Conservation (phyloP, 495 filamentous ascomycete genomes). For the Mycothermus thermophilus region DNA sequence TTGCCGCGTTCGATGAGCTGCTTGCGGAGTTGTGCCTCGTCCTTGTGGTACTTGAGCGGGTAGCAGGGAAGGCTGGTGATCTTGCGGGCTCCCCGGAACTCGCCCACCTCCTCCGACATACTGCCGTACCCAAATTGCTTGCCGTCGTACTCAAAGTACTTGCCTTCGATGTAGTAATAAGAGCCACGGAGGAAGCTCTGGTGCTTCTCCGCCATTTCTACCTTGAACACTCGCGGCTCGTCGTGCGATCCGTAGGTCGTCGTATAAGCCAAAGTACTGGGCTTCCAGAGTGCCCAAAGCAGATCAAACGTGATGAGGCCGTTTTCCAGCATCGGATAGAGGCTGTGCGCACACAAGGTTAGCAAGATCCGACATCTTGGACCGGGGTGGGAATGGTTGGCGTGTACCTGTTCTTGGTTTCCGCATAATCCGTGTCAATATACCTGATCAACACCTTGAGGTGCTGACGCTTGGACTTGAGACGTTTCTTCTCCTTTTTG, state of each 20-base stretch:
- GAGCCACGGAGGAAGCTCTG: constrained; percentile 58
- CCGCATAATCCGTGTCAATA: constrained; percentile 67
- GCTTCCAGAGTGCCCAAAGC: constrained; percentile 83
- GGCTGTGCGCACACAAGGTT: constrained; percentile 25
- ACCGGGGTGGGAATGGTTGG: neutral
- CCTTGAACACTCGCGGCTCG: constrained; percentile 80
- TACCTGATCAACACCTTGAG: constrained; percentile 69
- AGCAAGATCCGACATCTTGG: neutral
- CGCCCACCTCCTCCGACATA: constrained; percentile 58
- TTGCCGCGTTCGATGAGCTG: constrained; percentile 73
- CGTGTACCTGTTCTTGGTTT: constrained; percentile 48
- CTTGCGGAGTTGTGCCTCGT: constrained; percentile 47
- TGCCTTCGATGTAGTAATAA: constrained; percentile 71
- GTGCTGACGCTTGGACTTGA: constrained; percentile 50
- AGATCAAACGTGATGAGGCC: constrained; percentile 85
- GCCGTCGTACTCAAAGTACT: constrained; percentile 68
- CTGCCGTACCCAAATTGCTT: constrained; percentile 42
- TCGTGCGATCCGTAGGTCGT: constrained; percentile 67
- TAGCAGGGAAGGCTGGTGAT: constrained; percentile 68
- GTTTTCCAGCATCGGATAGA: constrained; percentile 71
- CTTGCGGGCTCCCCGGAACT: constrained; percentile 73
- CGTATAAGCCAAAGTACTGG: constrained; percentile 72
- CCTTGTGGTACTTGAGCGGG: constrained; percentile 71
- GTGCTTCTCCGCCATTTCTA: constrained; percentile 67
- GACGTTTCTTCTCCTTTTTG: constrained; percentile 50